Evolutionary conservation across 345 rosid species (phyloP), one percentile per base, ranked within the genome.

Genomic region (Triadica sebifera): DNA sequence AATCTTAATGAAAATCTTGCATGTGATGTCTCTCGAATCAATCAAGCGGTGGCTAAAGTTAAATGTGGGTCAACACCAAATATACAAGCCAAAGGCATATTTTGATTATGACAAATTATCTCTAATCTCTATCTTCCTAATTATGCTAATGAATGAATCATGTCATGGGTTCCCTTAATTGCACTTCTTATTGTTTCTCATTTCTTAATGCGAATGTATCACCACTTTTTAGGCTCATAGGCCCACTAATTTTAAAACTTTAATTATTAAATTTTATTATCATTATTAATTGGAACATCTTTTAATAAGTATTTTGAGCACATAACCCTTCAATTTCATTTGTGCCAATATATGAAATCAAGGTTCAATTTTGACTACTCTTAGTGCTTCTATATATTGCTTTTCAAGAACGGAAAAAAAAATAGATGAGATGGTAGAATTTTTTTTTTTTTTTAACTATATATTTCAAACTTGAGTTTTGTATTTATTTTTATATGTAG

Each of bases 311-410:
- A 38, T 37, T 4, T n/a, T 37, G 60, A 69, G 60, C 25, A 69
- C 24, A 67, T 67, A 50, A 50, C 58, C 45, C n/a, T 70, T 50
- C 51, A 56, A 70, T 41, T 55, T 50, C 72, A 69, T 29, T 6
- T 2, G 20, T 13, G 57, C 45, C 57, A 8, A 52, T 0, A 53
- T 10, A 9, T 1, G 20, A 46, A 59, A 3, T 41, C 2, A 58
- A 49, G 52, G 34, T 34, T 7, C 5, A 60, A 20, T 24, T 25
- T 62, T 61, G 65, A 78, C 47, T 38, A 15, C 41, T 25, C 39
- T 4, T 41, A 47, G 56, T 25, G 45, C 69, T 29, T 29, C 34
- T 29, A 29, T 29, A n/a, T n/a, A n/a, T n/a, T n/a, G n/a, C n/a
- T n/a, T n/a, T n/a, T n/a, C n/a, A n/a, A n/a, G n/a, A n/a, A n/a